Evolutionary conservation across 495 filamentous ascomycete genomes (phyloP).

Genomic region (Neurospora hispaniola): DNA sequence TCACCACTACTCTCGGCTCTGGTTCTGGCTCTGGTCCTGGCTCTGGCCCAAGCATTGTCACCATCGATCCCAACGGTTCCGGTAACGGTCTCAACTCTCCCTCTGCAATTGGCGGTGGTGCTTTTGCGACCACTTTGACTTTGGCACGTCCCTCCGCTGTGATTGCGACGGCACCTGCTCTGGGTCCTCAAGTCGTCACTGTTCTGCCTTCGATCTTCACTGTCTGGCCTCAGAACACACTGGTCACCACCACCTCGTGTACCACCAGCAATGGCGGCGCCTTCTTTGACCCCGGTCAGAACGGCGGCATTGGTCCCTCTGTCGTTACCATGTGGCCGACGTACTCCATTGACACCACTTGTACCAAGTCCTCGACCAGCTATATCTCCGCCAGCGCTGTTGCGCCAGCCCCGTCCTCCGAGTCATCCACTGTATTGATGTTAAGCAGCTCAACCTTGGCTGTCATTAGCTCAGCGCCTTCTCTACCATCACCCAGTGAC

Average conservation of each 20-base stretch:
- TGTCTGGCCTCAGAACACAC: constrained; percentile 2
- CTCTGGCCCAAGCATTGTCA: constrained; percentile 6
- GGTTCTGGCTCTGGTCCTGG: constrained; percentile 12
- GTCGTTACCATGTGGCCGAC: constrained; percentile 5
- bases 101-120: not conserved
- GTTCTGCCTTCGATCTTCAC: constrained; percentile 5
- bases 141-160: not conserved
- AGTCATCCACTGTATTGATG: not conserved
- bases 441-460: not conserved
- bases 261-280: not conserved
- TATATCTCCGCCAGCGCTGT: not conserved
- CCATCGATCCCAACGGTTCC: constrained; percentile 13
- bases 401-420: not conserved
- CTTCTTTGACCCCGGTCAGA: not conserved
- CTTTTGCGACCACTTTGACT: constrained; percentile 1
- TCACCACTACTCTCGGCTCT: constrained; percentile 12
- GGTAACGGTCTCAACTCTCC: constrained; percentile 4
- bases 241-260: not conserved
- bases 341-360: not conserved
- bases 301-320: not conserved
- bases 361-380: not conserved
- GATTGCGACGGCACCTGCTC: not conserved
- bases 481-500: not conserved
- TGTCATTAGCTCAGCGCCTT: not conserved
- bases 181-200: constrained; percentile 8